These are phyloP conservation scores for Trametes cubensis DNA, from an alignment of 768 basidiomycete genomes.

Conservation along the genomic window DNA sequence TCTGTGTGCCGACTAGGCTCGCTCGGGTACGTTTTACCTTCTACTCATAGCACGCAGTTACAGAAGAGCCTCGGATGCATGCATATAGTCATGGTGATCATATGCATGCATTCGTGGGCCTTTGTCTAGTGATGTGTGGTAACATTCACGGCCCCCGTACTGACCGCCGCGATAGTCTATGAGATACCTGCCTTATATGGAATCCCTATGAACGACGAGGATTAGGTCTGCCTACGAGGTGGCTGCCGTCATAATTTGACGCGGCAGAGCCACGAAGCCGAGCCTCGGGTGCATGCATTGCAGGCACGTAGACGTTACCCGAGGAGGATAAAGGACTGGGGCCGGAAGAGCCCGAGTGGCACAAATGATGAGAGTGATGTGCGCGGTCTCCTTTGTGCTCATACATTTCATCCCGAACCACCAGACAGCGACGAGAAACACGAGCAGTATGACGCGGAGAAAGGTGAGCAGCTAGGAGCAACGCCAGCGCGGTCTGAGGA, in stretches of 20 bases:
- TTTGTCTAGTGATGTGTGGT: not conserved
- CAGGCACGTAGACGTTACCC: not conserved
- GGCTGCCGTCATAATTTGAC: slow-evolving; percentile 1
- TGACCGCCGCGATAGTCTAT: not conserved
- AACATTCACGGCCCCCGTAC: not conserved
- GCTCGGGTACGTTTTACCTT: not conserved
- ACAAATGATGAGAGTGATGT: slow-evolving; percentile 12
- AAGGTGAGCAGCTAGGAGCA: not conserved
- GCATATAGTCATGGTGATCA: not conserved
- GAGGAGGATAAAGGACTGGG: slow-evolving; percentile 8
- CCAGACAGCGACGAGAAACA: not conserved
- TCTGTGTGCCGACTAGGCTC: too few relatives aligned
- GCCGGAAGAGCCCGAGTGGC: slow-evolving; percentile 18
- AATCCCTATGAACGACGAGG: not conserved
- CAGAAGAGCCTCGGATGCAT: not conserved
- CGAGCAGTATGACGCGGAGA: not conserved
- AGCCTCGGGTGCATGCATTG: slow-evolving; percentile 7
- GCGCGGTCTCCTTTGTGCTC: slow-evolving; percentile 7
- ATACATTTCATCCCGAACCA: not conserved
- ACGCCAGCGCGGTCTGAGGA: not conserved
- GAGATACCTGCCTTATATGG: slow-evolving; percentile 19
- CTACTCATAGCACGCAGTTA: not conserved
- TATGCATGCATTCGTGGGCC: not conserved
- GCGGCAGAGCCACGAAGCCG: not conserved
- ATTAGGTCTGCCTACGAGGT: not conserved